phyloP scores from a whole-genome alignment of 1,139 yeast species.

The Protomyces pachydermus region DNA sequence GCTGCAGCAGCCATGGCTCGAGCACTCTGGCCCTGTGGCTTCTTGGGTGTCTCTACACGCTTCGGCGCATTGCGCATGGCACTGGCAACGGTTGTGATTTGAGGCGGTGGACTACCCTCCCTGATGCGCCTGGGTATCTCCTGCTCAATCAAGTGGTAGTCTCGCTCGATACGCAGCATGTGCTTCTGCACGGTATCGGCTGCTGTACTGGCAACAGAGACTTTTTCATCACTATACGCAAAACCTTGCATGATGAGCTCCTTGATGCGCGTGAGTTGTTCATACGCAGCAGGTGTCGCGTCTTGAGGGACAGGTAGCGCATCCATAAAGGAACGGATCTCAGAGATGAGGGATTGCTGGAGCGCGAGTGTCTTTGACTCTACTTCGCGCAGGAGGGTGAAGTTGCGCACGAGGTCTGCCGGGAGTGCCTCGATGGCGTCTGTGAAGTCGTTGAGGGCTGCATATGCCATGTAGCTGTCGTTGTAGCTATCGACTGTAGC shows the following conservation, averaged over 20 bases:
- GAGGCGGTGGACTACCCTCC: constrained; percentile 22
- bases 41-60: constrained; percentile 23
- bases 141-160: constrained; percentile 65
- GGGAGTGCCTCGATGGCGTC: constrained; percentile 94
- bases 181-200: constrained; percentile 70
- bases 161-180: constrained; percentile 68
- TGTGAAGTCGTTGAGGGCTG: constrained; percentile 85
- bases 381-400: constrained; percentile 83
- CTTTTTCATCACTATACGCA: constrained; percentile 92
- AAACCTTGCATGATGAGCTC: constrained; percentile 55
- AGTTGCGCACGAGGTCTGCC: constrained; percentile 70
- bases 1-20: not conserved
- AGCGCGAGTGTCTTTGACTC: constrained; percentile 81
- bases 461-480: constrained; percentile 42
- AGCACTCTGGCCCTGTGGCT: not conserved
- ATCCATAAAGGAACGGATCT: constrained; percentile 17
- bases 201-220: constrained; percentile 94
- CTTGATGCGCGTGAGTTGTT: constrained; percentile 36
- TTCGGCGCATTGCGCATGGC: constrained; percentile 25
- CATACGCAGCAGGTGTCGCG: constrained; percentile 1
- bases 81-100: constrained; percentile 18
- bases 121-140: constrained; percentile 44
- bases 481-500: not conserved
- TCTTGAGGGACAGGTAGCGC: constrained; percentile 8
- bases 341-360: constrained; percentile 12